Conservation (phyloP, 139 green algal genomes). For the Nannochloris sp. region DNA sequence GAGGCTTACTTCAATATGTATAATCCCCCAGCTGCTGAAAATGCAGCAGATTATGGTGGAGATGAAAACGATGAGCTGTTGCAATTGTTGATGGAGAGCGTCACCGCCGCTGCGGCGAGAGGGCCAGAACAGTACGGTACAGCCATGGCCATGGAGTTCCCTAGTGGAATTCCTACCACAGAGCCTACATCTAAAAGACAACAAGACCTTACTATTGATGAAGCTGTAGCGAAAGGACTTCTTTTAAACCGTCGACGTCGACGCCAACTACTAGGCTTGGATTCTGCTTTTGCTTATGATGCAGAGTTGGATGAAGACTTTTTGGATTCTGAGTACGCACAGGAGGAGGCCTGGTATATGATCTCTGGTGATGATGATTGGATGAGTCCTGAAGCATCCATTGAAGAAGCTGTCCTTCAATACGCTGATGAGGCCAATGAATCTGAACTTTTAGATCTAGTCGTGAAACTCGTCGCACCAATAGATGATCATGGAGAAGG, state of each 20-base stretch:
- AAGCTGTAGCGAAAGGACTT: not conserved
- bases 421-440: not conserved
- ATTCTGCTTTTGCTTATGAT: not conserved
- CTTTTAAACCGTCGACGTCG: not conserved
- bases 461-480: not conserved
- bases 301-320: not conserved
- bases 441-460: not conserved
- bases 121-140: too few relatives aligned
- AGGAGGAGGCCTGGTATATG: not conserved
- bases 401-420: not conserved
- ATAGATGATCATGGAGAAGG: not conserved
- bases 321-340: not conserved
- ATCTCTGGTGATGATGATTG: not conserved
- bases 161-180: too few relatives aligned
- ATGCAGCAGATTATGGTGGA: too few relatives aligned
- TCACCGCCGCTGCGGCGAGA: too few relatives aligned
- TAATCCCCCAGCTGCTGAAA: not conserved
- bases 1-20: not conserved
- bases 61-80: too few relatives aligned
- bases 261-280: not conserved
- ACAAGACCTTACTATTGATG: not conserved
- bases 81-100: too few relatives aligned
- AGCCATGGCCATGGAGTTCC: too few relatives aligned
- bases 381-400: not conserved
- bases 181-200: not conserved